Evolutionary conservation across 768 basidiomycete genomes (phyloP), one percentile per base, ranked within the genome.

Genomic region (Leccinum pellstonianum): DNA sequence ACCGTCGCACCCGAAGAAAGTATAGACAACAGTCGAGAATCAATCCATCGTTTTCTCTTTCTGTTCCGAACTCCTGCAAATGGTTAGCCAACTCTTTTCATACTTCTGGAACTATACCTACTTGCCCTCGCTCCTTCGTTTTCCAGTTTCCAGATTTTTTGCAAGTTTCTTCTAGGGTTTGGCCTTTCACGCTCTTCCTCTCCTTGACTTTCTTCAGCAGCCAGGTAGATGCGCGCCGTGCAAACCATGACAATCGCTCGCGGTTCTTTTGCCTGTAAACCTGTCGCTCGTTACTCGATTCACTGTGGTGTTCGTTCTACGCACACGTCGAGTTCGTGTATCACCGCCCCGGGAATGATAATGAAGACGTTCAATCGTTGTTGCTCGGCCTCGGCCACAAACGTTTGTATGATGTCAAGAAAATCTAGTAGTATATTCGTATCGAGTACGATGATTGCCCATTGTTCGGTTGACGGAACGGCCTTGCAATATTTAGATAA

Each of bases 11-110:
- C 56, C 66, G 70, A 51, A 60, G 55, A 62, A 87, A 90, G 70
- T 85, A 88, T 64, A 79, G 75, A 66, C 86, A 88, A 65, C 91
- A 93, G 69, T 93, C 92, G 55, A 88, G 73, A 65, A 94, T 91
- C 41, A 88, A 73, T 54, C 79, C 77, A 66, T 94, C 91, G 65
- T 91, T 91, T 59, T 65, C 71, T 67, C 79, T 78, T 62, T 80
- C 79, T 54, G 61, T 63, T 27, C 67, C 65, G 19, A 69, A 50
- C 25, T 66, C 66, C 66, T 68, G 66, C 48, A 38, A 25, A 27
- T 47, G 3, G 29, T 71, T 43, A 64, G 41, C 23, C 8, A 8
- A 14, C 15, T 6, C 35, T 27, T 43, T 27, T 41, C 19, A 43
- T 27, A 31, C 43, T 1, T 51, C 23, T 15, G 17, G 48, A 47